Base-by-base conservation (phyloP, 805 yeast species). In the Spathaspora passalidarum region DNA sequence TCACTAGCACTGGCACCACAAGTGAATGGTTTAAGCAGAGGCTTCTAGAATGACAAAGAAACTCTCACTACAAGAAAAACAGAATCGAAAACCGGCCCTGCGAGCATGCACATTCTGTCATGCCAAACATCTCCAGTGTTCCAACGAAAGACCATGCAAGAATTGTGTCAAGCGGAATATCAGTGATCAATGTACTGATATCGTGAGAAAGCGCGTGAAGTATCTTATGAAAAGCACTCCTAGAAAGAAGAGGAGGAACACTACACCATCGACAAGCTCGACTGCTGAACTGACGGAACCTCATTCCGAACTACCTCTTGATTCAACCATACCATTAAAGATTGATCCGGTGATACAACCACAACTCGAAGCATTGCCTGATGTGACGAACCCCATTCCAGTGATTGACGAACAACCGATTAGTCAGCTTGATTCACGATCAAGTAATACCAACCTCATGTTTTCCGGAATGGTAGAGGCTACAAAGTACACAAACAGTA, bases 61-160 rank as follows among this genome's bases (percentile, higher is more conserved):
- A 51, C 75, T 84, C 19, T 72, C 83, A 1, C 62, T 64, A 10
- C 76, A 73, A 43, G 76, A 82, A 53, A 83, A 80, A 57, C 67
- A 65, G 36, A 66, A 63, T 32, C 63, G 92, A 38, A 79, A 73
- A 51, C 88, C 90, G 4, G 81, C 85, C 1, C 66, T 79, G 7
- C 73, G 84, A 39, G 94, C 92, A 1, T 86, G 94, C 56, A 73
- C 73, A 16, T 83, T 84, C 57, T 86, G 92, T 60, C 89, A 85
- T 57, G 64, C 73, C 20, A 86, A 86, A 52, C 94, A 85, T 55
- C 69, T 86, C 11, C 91, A 85, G 54, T 86, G 92, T 60, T 86
- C 85, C 49, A 66, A 76, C 46, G 71, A 75, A 21, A 65, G 94
- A 47, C 92, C 94, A 0, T 86, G 92, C 55, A 74, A 74, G 51